phyloP scores from a whole-genome alignment of 345 rosid genomes.

The Syzygium oleosum region DNA sequence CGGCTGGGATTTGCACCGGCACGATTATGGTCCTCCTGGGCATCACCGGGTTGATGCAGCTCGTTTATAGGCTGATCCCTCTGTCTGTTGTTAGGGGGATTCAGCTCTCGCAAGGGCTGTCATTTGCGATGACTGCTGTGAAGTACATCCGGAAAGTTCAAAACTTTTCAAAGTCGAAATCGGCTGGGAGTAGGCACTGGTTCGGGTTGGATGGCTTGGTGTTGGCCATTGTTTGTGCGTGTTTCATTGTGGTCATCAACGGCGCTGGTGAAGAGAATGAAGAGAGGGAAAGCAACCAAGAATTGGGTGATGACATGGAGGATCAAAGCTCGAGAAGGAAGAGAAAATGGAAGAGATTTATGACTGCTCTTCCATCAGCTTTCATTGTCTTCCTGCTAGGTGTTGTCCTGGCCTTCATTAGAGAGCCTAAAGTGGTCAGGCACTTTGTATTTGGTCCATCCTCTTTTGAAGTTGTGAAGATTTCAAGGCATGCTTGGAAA shows the following conservation, averaged over 20 bases:
- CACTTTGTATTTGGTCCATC: conserved; percentile 58
- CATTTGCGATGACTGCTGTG: conserved; percentile 66
- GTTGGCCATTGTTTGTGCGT: conserved; percentile 51
- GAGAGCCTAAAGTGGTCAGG: conserved; percentile 36
- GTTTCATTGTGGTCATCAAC: conserved; percentile 46
- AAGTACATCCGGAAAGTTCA: conserved; percentile 59
- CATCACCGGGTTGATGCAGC: conserved; percentile 67
- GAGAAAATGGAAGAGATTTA: conserved; percentile 22
- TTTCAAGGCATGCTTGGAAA: conserved; percentile 52
- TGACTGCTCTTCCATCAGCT: conserved; percentile 57
- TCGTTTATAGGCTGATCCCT: conserved; percentile 48
- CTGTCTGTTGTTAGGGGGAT: conserved; percentile 70
- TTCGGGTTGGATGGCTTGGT: conserved; percentile 70
- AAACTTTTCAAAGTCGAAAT: conserved; percentile 52
- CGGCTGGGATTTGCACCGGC: conserved; percentile 58
- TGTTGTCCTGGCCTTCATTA: conserved; percentile 49
- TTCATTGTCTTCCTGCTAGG: conserved; percentile 54
- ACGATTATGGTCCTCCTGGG: conserved; percentile 52
- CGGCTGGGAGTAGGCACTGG: conserved; percentile 47
- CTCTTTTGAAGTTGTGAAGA: conserved; percentile 31
- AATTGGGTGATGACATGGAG: rapidly evolving
- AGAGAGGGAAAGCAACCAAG: conserved; percentile 8
- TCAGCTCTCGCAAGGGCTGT: conserved; percentile 66
- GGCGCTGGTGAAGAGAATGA: conserved; percentile 45
- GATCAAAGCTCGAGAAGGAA: conserved; percentile 13